phyloP scores from a whole-genome alignment of 805 yeast genomes.

The Peterozyma toletana region DNA sequence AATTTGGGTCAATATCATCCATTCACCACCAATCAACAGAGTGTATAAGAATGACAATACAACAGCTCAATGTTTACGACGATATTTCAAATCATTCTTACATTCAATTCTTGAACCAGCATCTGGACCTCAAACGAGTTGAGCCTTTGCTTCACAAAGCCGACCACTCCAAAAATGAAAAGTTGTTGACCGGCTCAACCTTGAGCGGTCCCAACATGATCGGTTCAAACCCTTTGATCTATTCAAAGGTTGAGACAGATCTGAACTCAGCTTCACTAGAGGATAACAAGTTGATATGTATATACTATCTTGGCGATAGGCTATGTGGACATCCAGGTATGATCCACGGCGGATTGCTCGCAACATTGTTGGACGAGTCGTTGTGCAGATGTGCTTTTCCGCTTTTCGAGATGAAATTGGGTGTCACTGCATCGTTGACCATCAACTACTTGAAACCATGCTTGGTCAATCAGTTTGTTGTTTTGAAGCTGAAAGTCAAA shows the following conservation, averaged over 20 bases:
- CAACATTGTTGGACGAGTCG: slow-evolving; percentile 47
- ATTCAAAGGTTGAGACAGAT: slow-evolving; percentile 3
- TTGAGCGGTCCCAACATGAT: slow-evolving; percentile 8
- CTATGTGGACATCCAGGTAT: slow-evolving; percentile 41
- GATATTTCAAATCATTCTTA: slow-evolving; percentile 3
- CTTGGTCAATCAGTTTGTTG: slow-evolving; percentile 29
- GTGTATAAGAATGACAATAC: background rate
- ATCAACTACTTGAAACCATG: slow-evolving; percentile 34
- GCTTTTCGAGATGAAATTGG: slow-evolving; percentile 33
- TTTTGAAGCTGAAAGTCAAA: slow-evolving; percentile 28
- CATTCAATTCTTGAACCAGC: background rate
- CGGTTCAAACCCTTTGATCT: slow-evolving; percentile 7
- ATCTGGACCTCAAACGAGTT: background rate
- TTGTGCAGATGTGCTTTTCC: slow-evolving; percentile 45
- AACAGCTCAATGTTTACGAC: background rate
- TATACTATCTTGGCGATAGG: slow-evolving; percentile 37
- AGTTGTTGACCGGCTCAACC: slow-evolving; percentile 9
- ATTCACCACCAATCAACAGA: background rate
- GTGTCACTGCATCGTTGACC: slow-evolving; percentile 42
- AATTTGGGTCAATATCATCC: too few species aligned
- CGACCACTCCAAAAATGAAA: slow-evolving; percentile 4
- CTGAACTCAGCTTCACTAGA: slow-evolving; percentile 2
- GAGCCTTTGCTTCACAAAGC: slow-evolving; percentile 4
- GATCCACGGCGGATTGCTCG: slow-evolving; percentile 47
- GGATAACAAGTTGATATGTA: slow-evolving; percentile 33